Base-by-base conservation (phyloP, 2,329 filamentous ascomycete species). In the Bipolaris victoriae region DNA sequence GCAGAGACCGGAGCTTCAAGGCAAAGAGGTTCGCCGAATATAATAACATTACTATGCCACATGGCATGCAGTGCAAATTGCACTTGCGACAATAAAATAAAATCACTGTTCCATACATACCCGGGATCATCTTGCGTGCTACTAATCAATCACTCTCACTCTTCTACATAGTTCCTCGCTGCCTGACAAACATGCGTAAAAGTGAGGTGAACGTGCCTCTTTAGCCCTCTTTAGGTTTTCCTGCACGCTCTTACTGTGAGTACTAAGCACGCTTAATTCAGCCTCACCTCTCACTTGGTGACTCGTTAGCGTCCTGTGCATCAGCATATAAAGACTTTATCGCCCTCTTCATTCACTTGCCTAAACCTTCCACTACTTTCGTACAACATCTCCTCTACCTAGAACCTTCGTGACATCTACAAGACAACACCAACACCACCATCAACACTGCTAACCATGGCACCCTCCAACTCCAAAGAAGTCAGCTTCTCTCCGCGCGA, bases 11-110 rank as follows among this genome's bases (percentile, higher is more conserved):
- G 94, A 97, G 68, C 89, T 95, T 84, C 88, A 86, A 58, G 95
- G 92, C 48, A 94, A 94, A 77, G 91, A 96, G 63, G 88, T 93
- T 47, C 87, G 88, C 72, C 91, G 95, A 77, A 92, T 97, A 72
- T 95, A 84, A 78, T 33, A 20, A n/a, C 18, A 40, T 22, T 7
- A 40, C 52, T 20, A 13, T 39, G 24, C 7, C 10, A 7, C 36
- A 20, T 43, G 26, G 3, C 24, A 49, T 18, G 11, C 18, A 15
- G n/a, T 29, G 15, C 11, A 39, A 15, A 13, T 18, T 2, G 35
- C 11, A n/a, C 16, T 15, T 11, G 10, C n/a, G 29, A 26, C 10
- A 15, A 49, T 15, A 20, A 10, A 39, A 18, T 31, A 11, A 22
- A 13, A 46, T 15, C 16, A 46, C 6, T 46, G 10, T 43, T 43